Percentiles rank a stretch among this genome's conserved stretches.
Conservation (phyloP, 352 stramenopile genomes). For the Pythium dissimile region DNA sequence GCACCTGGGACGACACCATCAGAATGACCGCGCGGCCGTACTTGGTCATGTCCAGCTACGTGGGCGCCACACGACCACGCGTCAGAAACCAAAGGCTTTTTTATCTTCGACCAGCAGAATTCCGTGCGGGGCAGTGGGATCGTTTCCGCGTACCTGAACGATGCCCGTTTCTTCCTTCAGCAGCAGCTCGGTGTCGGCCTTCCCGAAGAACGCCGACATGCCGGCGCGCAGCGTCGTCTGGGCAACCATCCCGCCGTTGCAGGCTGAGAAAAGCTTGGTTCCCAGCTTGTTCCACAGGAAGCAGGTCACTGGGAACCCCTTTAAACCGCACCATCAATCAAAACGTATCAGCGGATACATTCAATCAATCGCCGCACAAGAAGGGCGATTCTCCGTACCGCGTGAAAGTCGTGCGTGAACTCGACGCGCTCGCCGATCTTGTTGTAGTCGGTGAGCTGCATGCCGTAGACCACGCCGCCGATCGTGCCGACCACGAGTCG, state of each 20-base stretch:
- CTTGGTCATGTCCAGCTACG: conserved; percentile 61
- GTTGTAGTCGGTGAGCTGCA: conserved; percentile 82
- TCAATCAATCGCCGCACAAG: background rate
- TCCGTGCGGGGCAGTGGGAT: no score
- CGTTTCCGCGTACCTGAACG: conserved; percentile 73
- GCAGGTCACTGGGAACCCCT: conserved; percentile 75
- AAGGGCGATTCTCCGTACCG: conserved; percentile 20
- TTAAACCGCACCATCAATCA: background rate
- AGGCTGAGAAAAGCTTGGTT: conserved; percentile 75
- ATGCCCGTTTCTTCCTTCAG: conserved; percentile 85
- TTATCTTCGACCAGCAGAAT: no score
- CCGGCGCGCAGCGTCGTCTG: conserved; percentile 75
- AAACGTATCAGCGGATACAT: no score
- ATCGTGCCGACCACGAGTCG: conserved; percentile 77
- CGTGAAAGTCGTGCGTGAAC: conserved; percentile 85
- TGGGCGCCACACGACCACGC: no score
- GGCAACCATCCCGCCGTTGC: conserved; percentile 71
- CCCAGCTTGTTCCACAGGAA: conserved; percentile 78
- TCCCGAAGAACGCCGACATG: conserved; percentile 83
- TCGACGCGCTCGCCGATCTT: conserved; percentile 87
- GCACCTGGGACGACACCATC: conserved; percentile 81
- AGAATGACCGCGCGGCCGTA: conserved; percentile 56
- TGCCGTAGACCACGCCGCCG: conserved; percentile 73
- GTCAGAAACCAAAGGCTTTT: no score
- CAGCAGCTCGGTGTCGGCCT: conserved; percentile 74